phyloP scores from a whole-genome alignment of 495 filamentous ascomycete genomes.

The Diplogelasinospora grovesii region DNA sequence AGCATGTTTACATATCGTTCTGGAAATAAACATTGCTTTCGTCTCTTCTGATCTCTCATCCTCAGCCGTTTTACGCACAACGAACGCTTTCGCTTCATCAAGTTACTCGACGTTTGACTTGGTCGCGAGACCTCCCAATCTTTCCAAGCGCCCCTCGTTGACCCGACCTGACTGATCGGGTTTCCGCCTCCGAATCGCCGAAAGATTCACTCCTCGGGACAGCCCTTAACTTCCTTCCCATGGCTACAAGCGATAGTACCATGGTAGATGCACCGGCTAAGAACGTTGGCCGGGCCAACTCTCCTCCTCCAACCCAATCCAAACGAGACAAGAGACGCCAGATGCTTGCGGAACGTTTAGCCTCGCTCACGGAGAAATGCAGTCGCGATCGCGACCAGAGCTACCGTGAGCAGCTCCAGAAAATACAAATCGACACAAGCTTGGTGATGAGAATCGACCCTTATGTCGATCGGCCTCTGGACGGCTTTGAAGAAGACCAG shows the following conservation, averaged over 20 bases:
- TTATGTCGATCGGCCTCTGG: conserved; percentile 63
- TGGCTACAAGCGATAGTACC: conserved; percentile 26
- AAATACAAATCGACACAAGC: conserved; percentile 82
- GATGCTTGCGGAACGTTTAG: conserved; percentile 66
- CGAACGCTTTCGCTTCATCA: too few relatives aligned
- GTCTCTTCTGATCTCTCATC: too few relatives aligned
- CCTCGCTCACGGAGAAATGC: conserved; percentile 66
- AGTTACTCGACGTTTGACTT: too few relatives aligned
- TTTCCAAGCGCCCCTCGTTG: too few relatives aligned
- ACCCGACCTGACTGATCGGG: too few relatives aligned
- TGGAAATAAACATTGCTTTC: too few relatives aligned
- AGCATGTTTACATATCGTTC: too few relatives aligned
- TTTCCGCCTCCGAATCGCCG: too few relatives aligned
- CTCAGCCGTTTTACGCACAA: too few relatives aligned
- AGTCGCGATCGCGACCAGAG: conserved; percentile 71
- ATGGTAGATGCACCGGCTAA: conserved; percentile 19
- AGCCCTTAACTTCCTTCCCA: conserved; percentile 9
- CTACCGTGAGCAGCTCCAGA: conserved; percentile 83
- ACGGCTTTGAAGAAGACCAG: conserved; percentile 62
- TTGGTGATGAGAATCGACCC: conserved; percentile 78
- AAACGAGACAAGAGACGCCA: conserved; percentile 89
- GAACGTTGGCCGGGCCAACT: conserved; percentile 23
- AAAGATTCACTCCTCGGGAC: neutral
- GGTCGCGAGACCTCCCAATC: too few relatives aligned
- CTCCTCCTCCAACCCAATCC: conserved; percentile 39